Base-by-base conservation (phyloP, 148 eudicot species). In the Cornus kousa region DNA sequence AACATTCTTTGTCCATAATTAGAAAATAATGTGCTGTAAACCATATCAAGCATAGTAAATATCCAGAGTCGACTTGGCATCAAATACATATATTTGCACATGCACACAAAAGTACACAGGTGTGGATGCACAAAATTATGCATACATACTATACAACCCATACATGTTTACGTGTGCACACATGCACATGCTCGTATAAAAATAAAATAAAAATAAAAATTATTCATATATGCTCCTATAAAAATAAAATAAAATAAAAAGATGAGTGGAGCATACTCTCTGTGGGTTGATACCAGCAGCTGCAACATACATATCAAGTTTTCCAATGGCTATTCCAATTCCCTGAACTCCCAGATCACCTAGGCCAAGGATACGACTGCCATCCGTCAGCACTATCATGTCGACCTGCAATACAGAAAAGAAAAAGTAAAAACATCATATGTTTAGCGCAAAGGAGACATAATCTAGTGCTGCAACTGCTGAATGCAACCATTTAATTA, bases 341-440 rank as follows among this genome's bases (percentile, higher is more conserved):
- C 99, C 99, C 81, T 96, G 99, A 72, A 96, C 99, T 73, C 99
- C 99, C 80, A 96, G 98, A 77, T 96, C 99, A 78, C 99, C 99
- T 43, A 96, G 86, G 69, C 99, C 99, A 80, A 96, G 98, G 75
- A 96, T 96, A 46, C 99, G 97, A 82, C 99, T 96, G 67, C 99
- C 99, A 96, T 96, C 99, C 70, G 99, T 96, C 84, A 96, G 86
- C 69, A 96, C 98, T 82, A 96, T 94, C 99, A 96, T 96, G 86
- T 96, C 99, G 68, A 96, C 99, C 99, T 93, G 91, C 77, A 86
- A 78, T 77, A 66, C 11, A 79, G 10, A 73, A 10, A 73, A 67
- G 60, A 24, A 50, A 33, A 74, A 23, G 20, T 9, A 78, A 28
- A 77, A 13, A 59, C 40, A 17, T 70, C 5, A 55, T 37, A 9